These are phyloP conservation scores for Sporothrix humicola DNA, from an alignment of 2,329 filamentous ascomycete species.

Conservation along the genomic window DNA sequence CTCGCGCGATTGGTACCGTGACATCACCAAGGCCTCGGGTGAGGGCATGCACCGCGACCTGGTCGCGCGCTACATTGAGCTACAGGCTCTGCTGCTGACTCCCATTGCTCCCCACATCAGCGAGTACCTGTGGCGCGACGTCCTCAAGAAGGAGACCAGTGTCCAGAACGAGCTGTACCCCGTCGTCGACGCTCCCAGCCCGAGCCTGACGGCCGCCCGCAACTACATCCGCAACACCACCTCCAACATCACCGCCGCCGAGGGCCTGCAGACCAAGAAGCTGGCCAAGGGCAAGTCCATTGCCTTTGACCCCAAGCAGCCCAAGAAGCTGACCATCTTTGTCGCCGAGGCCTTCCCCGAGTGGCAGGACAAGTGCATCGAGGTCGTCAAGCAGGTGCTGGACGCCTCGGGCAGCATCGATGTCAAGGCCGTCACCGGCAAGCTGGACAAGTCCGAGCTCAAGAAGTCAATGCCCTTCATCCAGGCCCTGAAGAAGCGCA, in stretches of 20 bases:
- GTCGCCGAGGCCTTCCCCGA: slow-evolving; percentile 78
- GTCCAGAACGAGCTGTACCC: slow-evolving; percentile 84
- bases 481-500: slow-evolving; percentile 81
- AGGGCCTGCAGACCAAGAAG: slow-evolving; percentile 42
- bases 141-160: slow-evolving; percentile 75
- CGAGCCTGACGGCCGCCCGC: slow-evolving; percentile 74
- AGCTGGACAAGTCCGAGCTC: slow-evolving; percentile 83
- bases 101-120: slow-evolving; percentile 92
- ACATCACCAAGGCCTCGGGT: slow-evolving; percentile 75
- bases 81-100: slow-evolving; percentile 70
- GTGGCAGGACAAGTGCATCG: slow-evolving; percentile 92
- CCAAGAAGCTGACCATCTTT: slow-evolving; percentile 90
- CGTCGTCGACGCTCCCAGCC: slow-evolving; percentile 66
- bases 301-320: slow-evolving; percentile 85
- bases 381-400: slow-evolving; percentile 68
- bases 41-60: slow-evolving; percentile 87
- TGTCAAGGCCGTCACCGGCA: slow-evolving; percentile 79
- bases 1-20: slow-evolving; percentile 88
- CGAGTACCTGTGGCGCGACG: slow-evolving; percentile 92
- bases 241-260: slow-evolving; percentile 40
- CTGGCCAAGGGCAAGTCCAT: slow-evolving; percentile 89
- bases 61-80: slow-evolving; percentile 78
- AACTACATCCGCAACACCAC: slow-evolving; percentile 71
- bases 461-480: slow-evolving; percentile 99
- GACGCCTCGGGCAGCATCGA: slow-evolving; percentile 51